Conservation (phyloP, 257 asterid genomes). For the Cruciata laevipes region DNA sequence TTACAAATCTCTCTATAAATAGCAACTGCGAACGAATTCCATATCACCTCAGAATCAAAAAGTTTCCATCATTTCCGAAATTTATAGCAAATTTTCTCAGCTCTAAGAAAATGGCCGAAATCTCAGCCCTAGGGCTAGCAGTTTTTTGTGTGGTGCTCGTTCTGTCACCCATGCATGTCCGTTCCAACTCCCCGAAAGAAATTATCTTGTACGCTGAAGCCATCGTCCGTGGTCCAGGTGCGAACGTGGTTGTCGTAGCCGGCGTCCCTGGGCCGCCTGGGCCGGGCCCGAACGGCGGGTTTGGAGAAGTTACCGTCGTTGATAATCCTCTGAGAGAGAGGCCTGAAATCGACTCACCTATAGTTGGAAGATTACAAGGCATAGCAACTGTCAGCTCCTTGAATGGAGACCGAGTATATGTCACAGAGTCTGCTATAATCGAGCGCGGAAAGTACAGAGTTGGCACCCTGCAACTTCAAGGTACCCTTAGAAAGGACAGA, state of each 20-base stretch:
- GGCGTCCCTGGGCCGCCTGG: not conserved
- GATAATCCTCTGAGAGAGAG: not conserved
- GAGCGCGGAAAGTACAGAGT: not conserved
- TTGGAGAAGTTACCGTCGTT: not conserved
- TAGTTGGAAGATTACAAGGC: not conserved
- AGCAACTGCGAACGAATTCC: not conserved
- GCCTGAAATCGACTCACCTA: not conserved
- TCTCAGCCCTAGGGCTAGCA: not conserved
- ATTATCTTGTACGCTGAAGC: not conserved
- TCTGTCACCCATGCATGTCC: not conserved
- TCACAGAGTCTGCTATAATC: not conserved
- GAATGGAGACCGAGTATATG: not conserved
- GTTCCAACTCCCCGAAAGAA: not conserved
- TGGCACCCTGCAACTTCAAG: not conserved
- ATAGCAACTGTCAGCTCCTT: not conserved
- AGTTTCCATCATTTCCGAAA: not conserved
- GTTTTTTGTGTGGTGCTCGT: not conserved
- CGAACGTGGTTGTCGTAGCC: not conserved
- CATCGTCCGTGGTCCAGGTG: not conserved
- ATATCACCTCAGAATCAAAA: not conserved
- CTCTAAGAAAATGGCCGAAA: not conserved
- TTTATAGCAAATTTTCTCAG: not conserved
- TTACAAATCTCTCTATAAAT: too few species aligned
- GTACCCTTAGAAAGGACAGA: not conserved
- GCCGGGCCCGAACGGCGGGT: not conserved